Conservation (phyloP, 140 eudicot genomes). For the Anethum foeniculum region DNA sequence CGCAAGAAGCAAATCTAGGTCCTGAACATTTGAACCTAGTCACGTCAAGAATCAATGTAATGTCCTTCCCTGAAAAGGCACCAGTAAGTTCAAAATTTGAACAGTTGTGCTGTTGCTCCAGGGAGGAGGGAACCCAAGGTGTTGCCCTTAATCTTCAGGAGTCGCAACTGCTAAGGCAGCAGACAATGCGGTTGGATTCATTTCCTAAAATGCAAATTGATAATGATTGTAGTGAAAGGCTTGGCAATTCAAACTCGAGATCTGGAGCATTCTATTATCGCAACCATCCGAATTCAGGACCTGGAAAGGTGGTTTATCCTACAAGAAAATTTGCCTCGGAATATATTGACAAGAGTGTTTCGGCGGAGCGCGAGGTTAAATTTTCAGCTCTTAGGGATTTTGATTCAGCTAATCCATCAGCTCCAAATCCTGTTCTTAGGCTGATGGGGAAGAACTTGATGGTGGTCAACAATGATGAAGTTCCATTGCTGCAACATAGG, state of each 20-base stretch:
- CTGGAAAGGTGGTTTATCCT: constrained; percentile 21
- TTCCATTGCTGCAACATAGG: constrained; percentile 19
- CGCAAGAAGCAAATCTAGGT: constrained; percentile 7
- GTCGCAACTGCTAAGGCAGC: constrained; percentile 29
- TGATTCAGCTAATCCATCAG: constrained; percentile 39
- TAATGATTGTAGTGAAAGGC: constrained; percentile 8
- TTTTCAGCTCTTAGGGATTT: constrained; percentile 20
- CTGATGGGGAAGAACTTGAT: constrained; percentile 85
- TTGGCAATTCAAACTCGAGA: constrained; percentile 14
- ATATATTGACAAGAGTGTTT: constrained; percentile 1
- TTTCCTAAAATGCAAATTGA: constrained; percentile 14
- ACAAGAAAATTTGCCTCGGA: constrained; percentile 12
- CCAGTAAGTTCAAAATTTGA: constrained; percentile 30
- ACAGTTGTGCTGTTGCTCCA: constrained; percentile 65
- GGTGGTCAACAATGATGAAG: constrained; percentile 56
- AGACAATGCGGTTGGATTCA: constrained; percentile 15
- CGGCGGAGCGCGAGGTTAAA: constrained; percentile 12
- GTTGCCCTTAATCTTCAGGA: constrained; percentile 35
- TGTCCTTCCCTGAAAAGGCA: constrained; percentile 22
- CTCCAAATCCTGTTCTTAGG: constrained; percentile 59
- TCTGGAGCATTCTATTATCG: constrained; percentile 17
- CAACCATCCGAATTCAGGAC: constrained; percentile 17
- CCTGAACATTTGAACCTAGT: constrained; percentile 14
- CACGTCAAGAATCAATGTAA: constrained; percentile 17
- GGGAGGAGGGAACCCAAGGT: constrained; percentile 39